These are phyloP conservation scores for Penicillium bovifimosum DNA, from an alignment of 495 filamentous ascomycete species.

Conservation along the genomic window DNA sequence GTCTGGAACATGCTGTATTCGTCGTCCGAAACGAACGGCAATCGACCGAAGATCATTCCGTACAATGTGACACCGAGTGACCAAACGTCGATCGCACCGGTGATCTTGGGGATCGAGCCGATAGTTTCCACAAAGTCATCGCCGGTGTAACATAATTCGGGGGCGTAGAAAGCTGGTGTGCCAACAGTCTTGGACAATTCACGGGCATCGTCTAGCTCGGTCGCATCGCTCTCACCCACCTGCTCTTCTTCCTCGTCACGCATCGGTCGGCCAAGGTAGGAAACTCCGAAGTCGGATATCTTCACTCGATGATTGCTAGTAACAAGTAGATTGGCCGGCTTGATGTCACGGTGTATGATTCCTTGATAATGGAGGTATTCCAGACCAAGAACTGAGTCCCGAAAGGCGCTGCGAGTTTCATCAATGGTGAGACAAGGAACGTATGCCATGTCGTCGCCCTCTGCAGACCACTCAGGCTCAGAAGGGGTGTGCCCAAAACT, in stretches of 20 bases:
- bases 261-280: constrained; percentile 84
- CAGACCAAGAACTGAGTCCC: constrained; percentile 87
- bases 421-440: constrained; percentile 84
- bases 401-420: constrained; percentile 81
- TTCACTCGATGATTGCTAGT: constrained; percentile 82
- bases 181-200: constrained; percentile 97
- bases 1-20: constrained; percentile 85
- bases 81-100: constrained; percentile 87
- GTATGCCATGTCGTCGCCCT: constrained; percentile 77
- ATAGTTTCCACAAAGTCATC: constrained; percentile 44
- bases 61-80: constrained; percentile 94
- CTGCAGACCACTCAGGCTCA: constrained; percentile 44
- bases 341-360: constrained; percentile 97
- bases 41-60: constrained; percentile 86
- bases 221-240: constrained; percentile 75
- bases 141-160: constrained; percentile 85
- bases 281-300: constrained; percentile 99
- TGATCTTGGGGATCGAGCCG: constrained; percentile 49
- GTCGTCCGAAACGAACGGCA: constrained; percentile 86
- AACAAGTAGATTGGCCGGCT: constrained; percentile 93
- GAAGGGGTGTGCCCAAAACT: constrained; percentile 53
- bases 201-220: constrained; percentile 81
- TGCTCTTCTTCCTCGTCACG: constrained; percentile 73
- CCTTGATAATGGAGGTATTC: constrained; percentile 97
- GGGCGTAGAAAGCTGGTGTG: constrained; percentile 95